Percentiles rank a stretch among this genome's conserved stretches.
Evolutionary conservation across 2,329 filamentous ascomycete genomes (phyloP).

Genomic region (Microcera coccophila): DNA sequence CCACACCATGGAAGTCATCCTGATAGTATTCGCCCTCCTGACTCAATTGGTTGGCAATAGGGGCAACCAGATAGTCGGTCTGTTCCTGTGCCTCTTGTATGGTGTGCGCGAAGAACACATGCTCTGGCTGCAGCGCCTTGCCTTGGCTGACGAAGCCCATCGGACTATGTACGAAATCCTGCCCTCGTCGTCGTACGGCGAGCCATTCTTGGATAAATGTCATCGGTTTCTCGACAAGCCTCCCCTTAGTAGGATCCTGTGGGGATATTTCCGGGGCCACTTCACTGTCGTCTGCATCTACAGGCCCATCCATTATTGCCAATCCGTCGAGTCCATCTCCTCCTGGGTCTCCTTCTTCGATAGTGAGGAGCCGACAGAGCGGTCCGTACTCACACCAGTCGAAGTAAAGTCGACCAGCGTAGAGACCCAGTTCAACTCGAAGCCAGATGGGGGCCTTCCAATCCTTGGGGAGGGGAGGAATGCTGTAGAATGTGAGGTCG

Average conservation of each 20-base stretch:
- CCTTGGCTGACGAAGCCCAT: constrained; percentile 55
- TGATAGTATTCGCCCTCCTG: constrained; percentile 7
- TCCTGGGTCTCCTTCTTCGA: constrained; percentile 31
- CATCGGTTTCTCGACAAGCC: constrained; percentile 30
- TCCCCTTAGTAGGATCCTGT: neutral
- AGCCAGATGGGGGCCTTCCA: constrained; percentile 51
- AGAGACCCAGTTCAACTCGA: constrained; percentile 54
- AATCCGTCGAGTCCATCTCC: constrained; percentile 52
- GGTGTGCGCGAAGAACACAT: constrained; percentile 47
- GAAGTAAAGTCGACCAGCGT: constrained; percentile 60
- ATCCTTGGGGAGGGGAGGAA: constrained; percentile 42
- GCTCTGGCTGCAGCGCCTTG: constrained; percentile 42
- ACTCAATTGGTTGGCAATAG: neutral
- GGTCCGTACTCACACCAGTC: constrained; percentile 40
- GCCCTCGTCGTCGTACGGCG: constrained; percentile 46
- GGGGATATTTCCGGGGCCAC: neutral
- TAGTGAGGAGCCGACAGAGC: constrained; percentile 32
- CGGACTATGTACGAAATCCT: constrained; percentile 55
- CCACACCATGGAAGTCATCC: constrained; percentile 18
- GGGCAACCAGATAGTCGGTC: neutral
- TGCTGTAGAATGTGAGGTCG: constrained; percentile 46
- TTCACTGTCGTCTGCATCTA: neutral
- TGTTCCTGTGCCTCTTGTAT: constrained; percentile 3
- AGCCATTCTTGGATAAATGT: constrained; percentile 56
- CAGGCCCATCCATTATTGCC: neutral